phyloP scores from a whole-genome alignment of 345 rosid species.

The Rhodomyrtus tomentosa region DNA sequence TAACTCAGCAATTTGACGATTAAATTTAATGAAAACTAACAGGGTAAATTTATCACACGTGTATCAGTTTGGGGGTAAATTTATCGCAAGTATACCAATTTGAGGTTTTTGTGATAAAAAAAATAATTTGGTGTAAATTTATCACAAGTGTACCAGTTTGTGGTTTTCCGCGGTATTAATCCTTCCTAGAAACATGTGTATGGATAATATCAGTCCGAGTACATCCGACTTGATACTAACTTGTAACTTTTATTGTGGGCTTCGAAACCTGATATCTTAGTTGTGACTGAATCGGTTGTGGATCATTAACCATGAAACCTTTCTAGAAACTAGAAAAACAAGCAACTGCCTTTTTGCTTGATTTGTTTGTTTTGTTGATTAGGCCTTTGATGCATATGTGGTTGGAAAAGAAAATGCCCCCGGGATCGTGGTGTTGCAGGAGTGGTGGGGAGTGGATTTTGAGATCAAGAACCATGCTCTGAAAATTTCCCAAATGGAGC shows the following conservation, averaged over 20 bases:
- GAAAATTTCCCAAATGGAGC: constrained; percentile 66
- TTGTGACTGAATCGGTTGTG: not conserved
- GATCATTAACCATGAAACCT: not conserved
- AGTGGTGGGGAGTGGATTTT: constrained; percentile 99
- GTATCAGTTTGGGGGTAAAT: no score
- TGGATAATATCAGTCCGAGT: no score
- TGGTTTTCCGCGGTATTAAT: no score
- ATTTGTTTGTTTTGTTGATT: not conserved
- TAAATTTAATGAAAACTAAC: no score
- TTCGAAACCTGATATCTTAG: not conserved
- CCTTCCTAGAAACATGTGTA: not conserved
- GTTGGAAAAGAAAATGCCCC: constrained; percentile 89
- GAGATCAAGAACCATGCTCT: constrained; percentile 90
- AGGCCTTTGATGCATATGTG: constrained; percentile 89
- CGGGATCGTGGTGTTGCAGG: constrained; percentile 86
- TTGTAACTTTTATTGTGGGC: not conserved
- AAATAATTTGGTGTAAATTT: no score
- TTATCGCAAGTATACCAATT: no score
- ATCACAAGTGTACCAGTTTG: no score
- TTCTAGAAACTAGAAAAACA: not conserved
- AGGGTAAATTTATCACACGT: no score
- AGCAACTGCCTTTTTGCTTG: not conserved
- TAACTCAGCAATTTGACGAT: no score
- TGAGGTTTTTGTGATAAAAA: no score
- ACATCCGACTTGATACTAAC: no score